These are phyloP conservation scores for Salix caprea DNA, from an alignment of 345 rosid genomes.

Conservation along the genomic window DNA sequence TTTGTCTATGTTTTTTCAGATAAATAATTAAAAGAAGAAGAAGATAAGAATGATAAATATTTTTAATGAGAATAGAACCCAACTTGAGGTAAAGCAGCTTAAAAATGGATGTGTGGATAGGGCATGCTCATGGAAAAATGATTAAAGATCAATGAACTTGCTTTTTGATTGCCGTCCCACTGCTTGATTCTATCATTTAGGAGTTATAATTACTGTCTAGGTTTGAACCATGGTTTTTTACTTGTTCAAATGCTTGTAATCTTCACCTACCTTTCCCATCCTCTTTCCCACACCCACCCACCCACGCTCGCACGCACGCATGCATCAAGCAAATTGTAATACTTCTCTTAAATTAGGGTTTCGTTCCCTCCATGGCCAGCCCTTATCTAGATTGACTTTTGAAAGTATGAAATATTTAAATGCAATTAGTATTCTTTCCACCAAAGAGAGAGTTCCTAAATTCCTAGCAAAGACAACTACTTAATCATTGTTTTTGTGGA, in stretches of 20 bases:
- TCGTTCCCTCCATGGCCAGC: neutral
- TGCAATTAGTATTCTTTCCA: neutral
- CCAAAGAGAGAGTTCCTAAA: conserved; percentile 4
- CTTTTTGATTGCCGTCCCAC: conserved; percentile 13
- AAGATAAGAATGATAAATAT: too few relatives aligned
- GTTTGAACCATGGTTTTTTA: neutral
- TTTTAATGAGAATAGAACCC: neutral
- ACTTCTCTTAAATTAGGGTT: conserved; percentile 5
- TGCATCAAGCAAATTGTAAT: neutral
- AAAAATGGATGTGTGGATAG: neutral
- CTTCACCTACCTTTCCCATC: conserved; percentile 13
- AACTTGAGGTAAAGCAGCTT: neutral
- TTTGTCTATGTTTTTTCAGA: too few relatives aligned
- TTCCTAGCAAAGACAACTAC: conserved; percentile 21
- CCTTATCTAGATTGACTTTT: conserved; percentile 31
- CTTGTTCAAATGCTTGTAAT: conserved; percentile 4
- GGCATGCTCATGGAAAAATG: conserved; percentile 17
- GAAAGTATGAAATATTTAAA: neutral
- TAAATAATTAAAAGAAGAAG: too few relatives aligned
- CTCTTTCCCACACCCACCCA: neutral
- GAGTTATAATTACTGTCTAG: conserved; percentile 2
- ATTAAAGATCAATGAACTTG: conserved; percentile 2
- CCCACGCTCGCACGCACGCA: neutral
- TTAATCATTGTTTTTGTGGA: conserved; percentile 23
- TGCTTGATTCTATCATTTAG: conserved; percentile 5